Evolutionary conservation across 2,329 filamentous ascomycete species (phyloP).

Genomic region (Microsporum audouinii): DNA sequence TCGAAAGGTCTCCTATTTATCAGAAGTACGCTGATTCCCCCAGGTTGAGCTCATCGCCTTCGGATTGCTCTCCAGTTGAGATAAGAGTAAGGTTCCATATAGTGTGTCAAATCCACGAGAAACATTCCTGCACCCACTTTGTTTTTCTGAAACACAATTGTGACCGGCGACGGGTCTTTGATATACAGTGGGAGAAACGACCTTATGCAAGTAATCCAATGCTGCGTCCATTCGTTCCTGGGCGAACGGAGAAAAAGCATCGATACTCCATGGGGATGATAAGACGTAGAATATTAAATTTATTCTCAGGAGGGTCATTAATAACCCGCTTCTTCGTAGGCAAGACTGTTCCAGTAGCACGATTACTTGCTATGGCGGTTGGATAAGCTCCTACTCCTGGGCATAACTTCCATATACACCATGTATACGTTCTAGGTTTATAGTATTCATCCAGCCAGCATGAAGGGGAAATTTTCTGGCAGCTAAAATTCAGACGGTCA

Average conservation of each 20-base stretch:
- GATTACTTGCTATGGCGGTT: neutral
- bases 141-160: conserved; percentile 41
- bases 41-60: conserved; percentile 29
- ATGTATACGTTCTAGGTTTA: neutral
- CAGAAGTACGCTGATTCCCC: conserved; percentile 35
- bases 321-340: neutral
- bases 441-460: neutral
- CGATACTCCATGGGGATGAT: conserved; percentile 37
- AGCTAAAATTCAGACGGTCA: neutral
- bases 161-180: conserved; percentile 16
- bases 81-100: conserved; percentile 45
- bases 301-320: neutral
- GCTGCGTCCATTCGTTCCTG: conserved; percentile 35
- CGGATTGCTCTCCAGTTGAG: conserved; percentile 33
- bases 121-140: conserved; percentile 38
- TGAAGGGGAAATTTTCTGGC: neutral
- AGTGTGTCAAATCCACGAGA: conserved; percentile 38
- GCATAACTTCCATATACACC: neutral
- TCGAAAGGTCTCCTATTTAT: neutral
- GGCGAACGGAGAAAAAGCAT: conserved; percentile 30
- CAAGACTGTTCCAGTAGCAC: neutral
- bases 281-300: neutral
- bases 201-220: conserved; percentile 26
- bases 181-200: conserved; percentile 17
- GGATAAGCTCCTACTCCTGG: neutral